These are phyloP conservation scores for Umbelopsis ramanniana DNA, from an alignment of 192 early-diverging fungal genomes.

Conservation along the genomic window DNA sequence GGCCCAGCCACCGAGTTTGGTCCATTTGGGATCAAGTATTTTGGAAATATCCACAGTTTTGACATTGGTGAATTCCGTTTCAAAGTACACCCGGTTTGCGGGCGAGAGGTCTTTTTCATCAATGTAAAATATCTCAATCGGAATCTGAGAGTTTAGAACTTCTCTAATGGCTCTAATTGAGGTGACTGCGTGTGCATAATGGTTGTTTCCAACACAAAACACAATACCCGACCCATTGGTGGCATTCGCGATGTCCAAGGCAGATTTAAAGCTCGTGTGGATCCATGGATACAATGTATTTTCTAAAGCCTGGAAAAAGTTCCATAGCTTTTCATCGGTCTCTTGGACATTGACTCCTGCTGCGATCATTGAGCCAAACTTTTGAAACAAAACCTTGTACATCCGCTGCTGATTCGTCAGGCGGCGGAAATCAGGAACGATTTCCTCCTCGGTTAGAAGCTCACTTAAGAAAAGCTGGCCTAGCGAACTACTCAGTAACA, in stretches of 20 bases:
- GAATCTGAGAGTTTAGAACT: constrained; percentile 52
- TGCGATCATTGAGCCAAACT: constrained; percentile 47
- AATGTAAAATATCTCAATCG: constrained; percentile 63
- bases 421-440: constrained; percentile 40
- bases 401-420: constrained; percentile 41
- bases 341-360: constrained; percentile 11
- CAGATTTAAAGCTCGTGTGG: constrained; percentile 32
- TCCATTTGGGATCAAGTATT: constrained; percentile 41
- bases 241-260: constrained; percentile 40
- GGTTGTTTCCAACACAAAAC: constrained; percentile 52
- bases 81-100: constrained; percentile 35
- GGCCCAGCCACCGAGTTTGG: constrained; percentile 61
- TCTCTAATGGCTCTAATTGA: constrained; percentile 46
- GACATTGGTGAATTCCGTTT: constrained; percentile 34
- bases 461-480: constrained; percentile 36
- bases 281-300: constrained; percentile 48
- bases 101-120: constrained; percentile 45
- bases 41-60: constrained; percentile 41
- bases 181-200: constrained; percentile 45
- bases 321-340: constrained; percentile 23
- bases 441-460: constrained; percentile 29
- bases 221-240: constrained; percentile 47
- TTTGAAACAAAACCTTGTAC: constrained; percentile 49
- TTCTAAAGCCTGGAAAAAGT: constrained; percentile 42
- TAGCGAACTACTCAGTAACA: constrained; percentile 38